Conservation (phyloP, 495 filamentous ascomycete species). For the Penicillium crystallinum region DNA sequence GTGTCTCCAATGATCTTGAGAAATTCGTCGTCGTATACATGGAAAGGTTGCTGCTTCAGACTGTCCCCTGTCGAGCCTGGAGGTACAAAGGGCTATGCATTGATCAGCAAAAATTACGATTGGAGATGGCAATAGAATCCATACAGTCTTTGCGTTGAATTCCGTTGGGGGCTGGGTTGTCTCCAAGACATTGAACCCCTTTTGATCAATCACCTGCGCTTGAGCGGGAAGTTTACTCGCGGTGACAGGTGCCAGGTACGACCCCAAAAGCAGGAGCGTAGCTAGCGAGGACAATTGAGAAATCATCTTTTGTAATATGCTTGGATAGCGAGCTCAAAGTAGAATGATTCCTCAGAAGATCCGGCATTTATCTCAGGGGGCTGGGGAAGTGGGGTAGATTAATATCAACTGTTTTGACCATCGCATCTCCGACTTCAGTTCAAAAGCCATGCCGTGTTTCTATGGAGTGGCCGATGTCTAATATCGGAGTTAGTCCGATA, state of each 20-base stretch:
- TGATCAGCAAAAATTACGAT: not conserved
- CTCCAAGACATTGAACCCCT: constrained; percentile 17
- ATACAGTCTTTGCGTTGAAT: constrained; percentile 17
- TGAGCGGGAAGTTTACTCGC: constrained; percentile 11
- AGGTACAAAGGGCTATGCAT: constrained; percentile 15
- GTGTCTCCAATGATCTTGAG: constrained; percentile 13
- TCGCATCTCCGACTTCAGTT: not conserved
- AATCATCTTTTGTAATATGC: not conserved
- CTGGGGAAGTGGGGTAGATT: not conserved
- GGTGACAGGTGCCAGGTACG: not conserved
- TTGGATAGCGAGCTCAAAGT: not conserved
- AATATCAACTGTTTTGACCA: not conserved
- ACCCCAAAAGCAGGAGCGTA: not conserved
- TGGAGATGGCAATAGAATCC: not conserved
- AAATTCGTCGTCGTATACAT: constrained; percentile 20
- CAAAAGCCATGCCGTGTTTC: not conserved
- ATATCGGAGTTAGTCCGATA: not conserved
- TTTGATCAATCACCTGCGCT: constrained; percentile 17
- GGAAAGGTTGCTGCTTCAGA: constrained; percentile 24
- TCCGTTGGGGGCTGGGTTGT: constrained; percentile 10
- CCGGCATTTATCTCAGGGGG: not conserved
- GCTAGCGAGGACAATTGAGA: not conserved
- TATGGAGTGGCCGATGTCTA: not conserved
- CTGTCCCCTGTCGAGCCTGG: constrained; percentile 19
- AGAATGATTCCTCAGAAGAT: not conserved